A percentile compares a stretch with the other conserved stretches of the same genome.
These are phyloP conservation scores for Fraxinus dipetala DNA, from an alignment of 305 asterid genomes.

Conservation along the genomic window DNA sequence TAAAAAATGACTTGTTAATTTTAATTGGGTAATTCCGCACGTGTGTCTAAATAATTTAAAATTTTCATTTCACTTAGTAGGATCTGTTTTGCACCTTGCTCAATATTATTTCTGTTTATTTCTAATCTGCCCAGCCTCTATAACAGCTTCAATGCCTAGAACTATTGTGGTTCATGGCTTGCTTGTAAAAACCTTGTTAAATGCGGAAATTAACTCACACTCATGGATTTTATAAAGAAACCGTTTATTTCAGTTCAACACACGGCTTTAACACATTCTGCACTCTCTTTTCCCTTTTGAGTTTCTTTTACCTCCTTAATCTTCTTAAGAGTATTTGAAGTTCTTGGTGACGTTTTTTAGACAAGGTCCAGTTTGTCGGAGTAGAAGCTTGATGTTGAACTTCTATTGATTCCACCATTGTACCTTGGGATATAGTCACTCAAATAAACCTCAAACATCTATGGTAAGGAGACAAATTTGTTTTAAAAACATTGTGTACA, in stretches of 20 bases:
- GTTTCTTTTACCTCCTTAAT: background rate
- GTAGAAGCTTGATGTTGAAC: background rate
- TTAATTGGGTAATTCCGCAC: too few species aligned
- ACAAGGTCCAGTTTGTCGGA: background rate
- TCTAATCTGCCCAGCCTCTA: background rate
- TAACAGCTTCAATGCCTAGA: background rate
- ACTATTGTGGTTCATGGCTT: background rate
- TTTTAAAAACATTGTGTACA: background rate
- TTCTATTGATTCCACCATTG: too few species aligned
- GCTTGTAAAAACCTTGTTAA: background rate
- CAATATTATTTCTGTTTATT: background rate
- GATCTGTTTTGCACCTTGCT: background rate
- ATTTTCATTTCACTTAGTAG: too few species aligned
- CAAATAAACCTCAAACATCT: background rate
- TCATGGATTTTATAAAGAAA: background rate
- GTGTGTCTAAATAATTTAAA: too few species aligned
- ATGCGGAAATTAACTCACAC: background rate
- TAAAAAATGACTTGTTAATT: too few species aligned
- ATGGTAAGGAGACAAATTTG: too few species aligned
- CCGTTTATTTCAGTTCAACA: background rate
- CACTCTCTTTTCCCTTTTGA: background rate
- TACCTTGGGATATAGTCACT: background rate
- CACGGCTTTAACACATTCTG: background rate
- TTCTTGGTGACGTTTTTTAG: background rate
- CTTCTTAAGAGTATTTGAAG: background rate